Percentiles rank a stretch among this genome's conserved stretches.
phyloP scores from a whole-genome alignment of 2,329 filamentous ascomycete genomes.

The Rhynchosporium agropyri region DNA sequence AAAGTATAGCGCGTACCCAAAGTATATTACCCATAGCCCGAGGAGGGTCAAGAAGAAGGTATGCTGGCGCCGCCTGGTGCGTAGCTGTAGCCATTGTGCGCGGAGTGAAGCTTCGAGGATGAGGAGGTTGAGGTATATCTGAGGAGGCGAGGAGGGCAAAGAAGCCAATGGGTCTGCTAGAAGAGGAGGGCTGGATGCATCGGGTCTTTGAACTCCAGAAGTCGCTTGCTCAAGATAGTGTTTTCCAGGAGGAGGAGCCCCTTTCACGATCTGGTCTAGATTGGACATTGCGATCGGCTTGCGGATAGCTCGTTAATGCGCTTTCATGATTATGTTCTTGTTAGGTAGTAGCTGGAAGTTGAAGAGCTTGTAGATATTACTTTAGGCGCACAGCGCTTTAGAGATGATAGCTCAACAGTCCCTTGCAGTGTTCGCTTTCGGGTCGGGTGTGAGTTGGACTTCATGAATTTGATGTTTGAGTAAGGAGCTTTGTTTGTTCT shows the following conservation, averaged over 20 bases:
- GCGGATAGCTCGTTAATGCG: constrained; percentile 29
- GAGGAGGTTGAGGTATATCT: constrained; percentile 94
- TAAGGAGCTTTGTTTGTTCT: constrained; percentile 11
- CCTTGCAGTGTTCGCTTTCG: neutral
- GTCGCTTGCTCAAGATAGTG: constrained; percentile 41
- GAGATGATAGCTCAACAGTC: neutral
- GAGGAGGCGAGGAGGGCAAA: constrained; percentile 43
- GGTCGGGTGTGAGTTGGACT: neutral
- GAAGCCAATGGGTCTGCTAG: constrained; percentile 41
- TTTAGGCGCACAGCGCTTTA: constrained; percentile 11
- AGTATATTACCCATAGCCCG: constrained; percentile 77
- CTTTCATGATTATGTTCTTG: constrained; percentile 18
- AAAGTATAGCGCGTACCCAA: constrained; percentile 88
- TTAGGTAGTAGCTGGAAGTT: neutral
- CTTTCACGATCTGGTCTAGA: constrained; percentile 86
- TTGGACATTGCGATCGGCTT: constrained; percentile 38
- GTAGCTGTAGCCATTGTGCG: constrained; percentile 87
- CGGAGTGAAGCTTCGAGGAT: constrained; percentile 94
- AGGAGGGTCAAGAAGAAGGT: constrained; percentile 87
- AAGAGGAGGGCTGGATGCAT: constrained; percentile 42
- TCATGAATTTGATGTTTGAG: constrained; percentile 4
- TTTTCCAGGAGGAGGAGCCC: constrained; percentile 68
- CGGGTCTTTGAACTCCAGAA: constrained; percentile 45
- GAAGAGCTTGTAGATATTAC: neutral
- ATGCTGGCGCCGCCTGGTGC: constrained; percentile 85